phyloP scores from a whole-genome alignment of 306 rosid species.

The Glycine tomentella region DNA sequence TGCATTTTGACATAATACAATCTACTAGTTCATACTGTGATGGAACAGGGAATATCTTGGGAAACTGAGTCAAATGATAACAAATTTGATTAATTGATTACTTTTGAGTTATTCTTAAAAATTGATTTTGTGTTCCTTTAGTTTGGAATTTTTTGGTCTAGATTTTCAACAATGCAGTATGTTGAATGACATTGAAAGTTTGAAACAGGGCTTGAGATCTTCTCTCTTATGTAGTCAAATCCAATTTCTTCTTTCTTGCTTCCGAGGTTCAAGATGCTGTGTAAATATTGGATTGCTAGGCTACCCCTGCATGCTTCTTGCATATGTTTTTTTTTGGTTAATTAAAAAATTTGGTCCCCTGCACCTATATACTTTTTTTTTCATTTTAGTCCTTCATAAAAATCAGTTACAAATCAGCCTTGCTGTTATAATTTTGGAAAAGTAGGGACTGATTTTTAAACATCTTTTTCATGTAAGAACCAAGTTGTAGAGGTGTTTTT shows the following conservation, averaged over 20 bases:
- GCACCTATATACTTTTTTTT: background rate
- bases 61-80: background rate
- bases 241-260: too few relatives aligned
- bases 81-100: constrained; percentile 16
- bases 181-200: too few relatives aligned
- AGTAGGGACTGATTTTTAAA: background rate
- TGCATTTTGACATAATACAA: constrained; percentile 2
- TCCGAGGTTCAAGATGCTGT: too few relatives aligned
- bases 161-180: background rate
- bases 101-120: background rate
- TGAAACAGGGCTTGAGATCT: too few relatives aligned
- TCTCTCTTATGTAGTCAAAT: too few relatives aligned
- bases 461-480: background rate
- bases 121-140: background rate
- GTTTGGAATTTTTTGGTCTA: background rate
- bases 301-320: too few relatives aligned
- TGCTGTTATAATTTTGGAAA: background rate
- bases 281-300: too few relatives aligned
- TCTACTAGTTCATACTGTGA: background rate
- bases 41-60: constrained; percentile 10
- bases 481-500: background rate
- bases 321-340: background rate
- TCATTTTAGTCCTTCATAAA: background rate
- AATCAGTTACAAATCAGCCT: background rate
- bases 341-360: background rate